phyloP scores from a whole-genome alignment of 805 yeast species.

The Candida saitoana region DNA sequence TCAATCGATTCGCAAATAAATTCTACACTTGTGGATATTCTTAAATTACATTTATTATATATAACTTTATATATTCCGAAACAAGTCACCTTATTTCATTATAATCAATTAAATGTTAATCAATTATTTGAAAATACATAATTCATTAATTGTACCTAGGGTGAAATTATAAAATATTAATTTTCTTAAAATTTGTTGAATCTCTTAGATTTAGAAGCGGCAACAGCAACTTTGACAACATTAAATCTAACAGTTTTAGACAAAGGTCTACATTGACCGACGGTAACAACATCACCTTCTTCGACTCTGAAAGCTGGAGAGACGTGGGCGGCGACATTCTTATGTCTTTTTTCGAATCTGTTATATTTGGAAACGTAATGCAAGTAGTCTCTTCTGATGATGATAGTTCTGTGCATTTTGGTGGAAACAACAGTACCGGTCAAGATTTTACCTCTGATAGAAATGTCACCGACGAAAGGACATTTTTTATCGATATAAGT shows the following conservation, averaged over 20 bases:
- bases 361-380: slow-evolving; percentile 99
- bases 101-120: background rate
- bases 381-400: slow-evolving; percentile 99
- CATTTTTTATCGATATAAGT: slow-evolving; percentile 99
- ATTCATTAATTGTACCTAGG: too few species aligned
- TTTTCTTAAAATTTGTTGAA: slow-evolving; percentile 96
- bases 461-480: slow-evolving; percentile 95
- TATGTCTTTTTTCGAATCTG: slow-evolving; percentile 99
- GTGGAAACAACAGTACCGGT: slow-evolving; percentile 99
- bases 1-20: too few species aligned
- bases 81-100: background rate
- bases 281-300: slow-evolving; percentile 98
- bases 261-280: slow-evolving; percentile 99
- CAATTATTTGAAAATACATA: too few species aligned
- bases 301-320: slow-evolving; percentile 99
- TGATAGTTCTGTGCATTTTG: slow-evolving; percentile 99
- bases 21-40: too few species aligned
- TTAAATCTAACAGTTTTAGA: slow-evolving; percentile 99
- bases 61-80: slow-evolving; percentile 9
- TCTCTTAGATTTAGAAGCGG: slow-evolving; percentile 87
- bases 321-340: slow-evolving; percentile 99
- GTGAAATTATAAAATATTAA: too few species aligned
- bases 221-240: slow-evolving; percentile 92
- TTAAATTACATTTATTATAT: slow-evolving; percentile 11
- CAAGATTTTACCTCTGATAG: slow-evolving; percentile 99